Evolutionary conservation across 2,329 filamentous ascomycete species (phyloP), one percentile per base, ranked within the genome.

Genomic region (Mollisiaceae sp.): DNA sequence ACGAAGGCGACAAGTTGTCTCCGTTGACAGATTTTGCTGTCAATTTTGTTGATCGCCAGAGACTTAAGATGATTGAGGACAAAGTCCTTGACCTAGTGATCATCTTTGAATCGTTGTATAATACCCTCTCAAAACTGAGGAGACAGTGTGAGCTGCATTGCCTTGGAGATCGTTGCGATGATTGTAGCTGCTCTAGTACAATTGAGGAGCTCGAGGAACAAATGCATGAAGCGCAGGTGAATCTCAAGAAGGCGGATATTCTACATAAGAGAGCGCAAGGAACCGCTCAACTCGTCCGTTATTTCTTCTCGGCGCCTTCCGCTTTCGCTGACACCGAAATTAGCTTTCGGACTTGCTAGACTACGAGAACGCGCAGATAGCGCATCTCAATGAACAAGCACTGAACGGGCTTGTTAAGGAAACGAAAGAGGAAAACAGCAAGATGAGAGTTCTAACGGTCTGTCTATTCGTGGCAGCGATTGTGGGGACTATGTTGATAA

Each of bases 341-440:
- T 56, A 70, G 68, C 39, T 70, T 0, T 66, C 68, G 15, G 55
- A 68, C 60, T 39, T 68, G 2, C 62, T 70, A 0, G 54, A 66
- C 38, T 68, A 68, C 45, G 66, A 67, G 39, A 68, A 70, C 58
- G 64, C 68, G 4, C 52, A 66, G 55, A 62, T 65, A 52, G 66
- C 66, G 8, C 63, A 67, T 8, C 43, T 43, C 1, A 67, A 67
- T 32, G 62, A 64, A 12, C 55, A 58, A 22, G 47, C 60, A 3
- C 55, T 69, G 5, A 64, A 61, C 43, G 50, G 36, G 1, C 60
- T 69, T 9, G 43, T 60, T 2, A 50, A 61, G 41, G 65, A 67
- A 35, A 56, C 67, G 2, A 64, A 65, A 52, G 66, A 70, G 2
- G 68, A 70, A 20, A 65, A 66, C 36, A 64, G 56, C 18, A 66